Percentiles rank a stretch among this genome's conserved stretches.
phyloP scores from a whole-genome alignment of 2,329 filamentous ascomycete genomes.

The Coleophoma eucalyptorum region DNA sequence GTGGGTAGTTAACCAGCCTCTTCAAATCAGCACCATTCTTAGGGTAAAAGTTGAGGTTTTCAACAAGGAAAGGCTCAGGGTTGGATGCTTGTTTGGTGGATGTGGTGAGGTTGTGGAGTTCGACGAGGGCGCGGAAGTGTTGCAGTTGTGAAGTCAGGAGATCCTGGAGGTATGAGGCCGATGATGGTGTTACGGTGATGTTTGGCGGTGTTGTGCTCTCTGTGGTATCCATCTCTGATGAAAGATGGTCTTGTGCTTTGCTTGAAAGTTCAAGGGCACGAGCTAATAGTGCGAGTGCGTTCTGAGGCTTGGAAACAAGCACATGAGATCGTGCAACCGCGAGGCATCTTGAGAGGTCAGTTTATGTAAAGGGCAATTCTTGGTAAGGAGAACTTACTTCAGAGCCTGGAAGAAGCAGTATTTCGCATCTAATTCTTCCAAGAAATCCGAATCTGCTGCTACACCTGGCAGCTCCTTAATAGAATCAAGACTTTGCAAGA shows the following conservation, averaged over 20 bases:
- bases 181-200: slow-evolving; percentile 60
- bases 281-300: slow-evolving; percentile 81
- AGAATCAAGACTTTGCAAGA: slow-evolving; percentile 84
- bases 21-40: slow-evolving; percentile 63
- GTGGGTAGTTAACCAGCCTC: slow-evolving; percentile 84
- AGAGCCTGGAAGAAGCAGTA: slow-evolving; percentile 82
- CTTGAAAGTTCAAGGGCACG: slow-evolving; percentile 63
- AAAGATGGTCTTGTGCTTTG: slow-evolving; percentile 43
- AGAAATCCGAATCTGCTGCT: slow-evolving; percentile 74
- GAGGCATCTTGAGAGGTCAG: slow-evolving; percentile 55
- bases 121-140: slow-evolving; percentile 80
- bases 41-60: slow-evolving; percentile 74
- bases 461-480: slow-evolving; percentile 88
- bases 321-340: slow-evolving; percentile 83
- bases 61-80: slow-evolving; percentile 62
- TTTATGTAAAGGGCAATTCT: slow-evolving; percentile 1
- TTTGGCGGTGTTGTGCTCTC: slow-evolving; percentile 49
- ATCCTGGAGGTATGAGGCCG: slow-evolving; percentile 53
- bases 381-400: slow-evolving; percentile 53
- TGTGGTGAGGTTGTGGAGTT: slow-evolving; percentile 62
- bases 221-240: slow-evolving; percentile 29
- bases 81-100: slow-evolving; percentile 19
- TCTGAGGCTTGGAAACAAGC: slow-evolving; percentile 65
- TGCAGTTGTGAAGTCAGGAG: slow-evolving; percentile 70
- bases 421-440: slow-evolving; percentile 74